Evolutionary conservation across 2,329 filamentous ascomycete species (phyloP), one percentile per base, ranked within the genome.

Genomic region (Neofusicoccum laricinum): DNA sequence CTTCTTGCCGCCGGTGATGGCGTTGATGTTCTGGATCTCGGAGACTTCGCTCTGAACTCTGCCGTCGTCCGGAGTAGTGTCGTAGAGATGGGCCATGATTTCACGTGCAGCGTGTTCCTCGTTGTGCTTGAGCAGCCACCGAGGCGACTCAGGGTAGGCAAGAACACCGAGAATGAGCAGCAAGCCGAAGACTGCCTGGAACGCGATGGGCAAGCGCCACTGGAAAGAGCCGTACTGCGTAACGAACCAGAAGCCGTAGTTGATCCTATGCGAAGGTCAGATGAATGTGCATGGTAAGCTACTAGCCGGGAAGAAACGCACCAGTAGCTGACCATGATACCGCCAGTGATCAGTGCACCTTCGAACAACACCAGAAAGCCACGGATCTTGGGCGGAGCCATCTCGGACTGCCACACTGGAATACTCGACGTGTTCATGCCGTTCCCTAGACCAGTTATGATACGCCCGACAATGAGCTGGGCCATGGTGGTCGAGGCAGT

Each of bases 361-460:
- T 80, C 84, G 57, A 86, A 83, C 73, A 85, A 86, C 67, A 87
- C 86, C 63, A 87, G 75, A 57, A 86, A 81, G 67, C 85, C 85
- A 68, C 85, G 81, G 72, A 86, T 86, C 72, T 82, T 80, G 14
- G 84, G 82, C 63, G 78, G 78, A 14, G 80, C 81, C 70, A 80
- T 81, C 70, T 84, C 82, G 2, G 81, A 80, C 73, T 83, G 81
- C 70, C 82, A 84, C 15, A 80, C 82, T 4, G 82, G 82, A 30
- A 84, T 83, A 3, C 81, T 83, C 0, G 80, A 81, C 4, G 81
- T 84, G 71, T 84, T 84, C 73, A 84, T 83, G 48, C 82, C 82
- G 67, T 84, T 84, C 1, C 82, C 83, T 34, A 84, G 71, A 65
- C 82, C 82, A 30, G 82, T 84, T 51, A 84, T 77, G 48, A 79